Evolutionary conservation across 441 rosid genomes (phyloP), one percentile per base, ranked within the genome.

Genomic region (Lepidium campestre): DNA sequence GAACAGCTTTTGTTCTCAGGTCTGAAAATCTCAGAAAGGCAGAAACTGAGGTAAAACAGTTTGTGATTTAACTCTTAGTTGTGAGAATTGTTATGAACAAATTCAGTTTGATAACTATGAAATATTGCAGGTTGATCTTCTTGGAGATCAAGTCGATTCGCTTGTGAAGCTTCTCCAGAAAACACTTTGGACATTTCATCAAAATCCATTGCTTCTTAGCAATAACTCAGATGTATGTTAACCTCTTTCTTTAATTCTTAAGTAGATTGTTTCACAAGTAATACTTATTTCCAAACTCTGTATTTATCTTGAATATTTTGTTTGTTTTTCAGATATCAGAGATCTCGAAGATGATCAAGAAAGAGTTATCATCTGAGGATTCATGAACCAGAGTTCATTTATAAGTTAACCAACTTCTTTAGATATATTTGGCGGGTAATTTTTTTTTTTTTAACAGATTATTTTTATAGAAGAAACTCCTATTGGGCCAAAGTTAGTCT

Each of bases 1-100:
- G 65, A 64, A 78, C 62, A 71, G 97, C 91, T 54, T 93, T 90
- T 65, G 35, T 73, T 25, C 72, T 80, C 70, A 76, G 89, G 65
- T 78, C 91, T 54, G 79, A 86, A 74, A 90, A 85, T 80, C 96
- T 93, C 22, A 80, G 45, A 54, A 90, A 75, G 78, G 97, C 94
- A 40, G 98, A 93, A 87, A 64, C 65, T 20, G 98, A 93, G 98
- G 98, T 90, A 22, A 7, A 42, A 25, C 15, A 20, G 39, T 35
- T 69, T 29, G 15, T 49, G 22, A 19, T 34, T 39, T 74, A 32
- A 13, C 15, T 18, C 8, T 10, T 22, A 7, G 56, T 9, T 39
- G 15, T 42, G 19, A 34, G 44, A 56, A 36, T 10, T 22, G 2
- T 7, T 35, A 27, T 10, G 23, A 73, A 22, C 19, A 2, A 11